Evolutionary conservation across 768 basidiomycete genomes (phyloP), one percentile per base, ranked within the genome.

Genomic region (Suillus subluteus): DNA sequence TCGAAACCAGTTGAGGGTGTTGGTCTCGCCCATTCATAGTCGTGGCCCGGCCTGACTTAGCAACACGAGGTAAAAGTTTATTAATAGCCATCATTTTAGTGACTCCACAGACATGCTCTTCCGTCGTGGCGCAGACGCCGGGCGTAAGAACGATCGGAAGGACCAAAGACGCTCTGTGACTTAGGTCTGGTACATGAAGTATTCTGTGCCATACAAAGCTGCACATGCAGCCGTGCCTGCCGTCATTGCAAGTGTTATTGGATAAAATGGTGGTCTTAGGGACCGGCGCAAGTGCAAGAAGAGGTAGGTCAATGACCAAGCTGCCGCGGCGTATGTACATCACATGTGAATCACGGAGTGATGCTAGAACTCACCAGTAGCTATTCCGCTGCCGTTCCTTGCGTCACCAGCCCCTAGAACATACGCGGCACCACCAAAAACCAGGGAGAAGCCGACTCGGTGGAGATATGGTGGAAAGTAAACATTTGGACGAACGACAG

Each of bases 221-320:
- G 71, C 76, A 46, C 76, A 77, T n/a, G 61, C 71, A 21, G 73
- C 62, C 9, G 80, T 68, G 1, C 79, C 79, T 2, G 59, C 70
- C 21, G 69, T 72, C 66, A 84, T 70, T 1, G 73, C 77, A 21
- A 81, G 65, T n/a, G 82, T 72, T 2, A 81, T 55, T 1, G 72
- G 68, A 66, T 78, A 75, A 2, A 79, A 71, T 0, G 79, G 80
- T 0, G 73, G 66, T 15, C 64, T 73, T 3, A 78, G 46, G 1
- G 82, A 78, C 41, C 69, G 74, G n/a, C 79, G 72, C 3, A 75
- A 67, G 58, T 83, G 81, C 43, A 84, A 64, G 23, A 82, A 71
- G 41, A 84, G 76, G 65, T 83, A 84, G 41, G 79, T 83, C 56
- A 84, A 70, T n/a, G 82, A 81, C 82, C 82, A 84, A 8, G 82